Evolutionary conservation across 1,284 basidiomycete genomes (phyloP), one percentile per base, ranked within the genome.

Genomic region (Limonomyces culmigenus): DNA sequence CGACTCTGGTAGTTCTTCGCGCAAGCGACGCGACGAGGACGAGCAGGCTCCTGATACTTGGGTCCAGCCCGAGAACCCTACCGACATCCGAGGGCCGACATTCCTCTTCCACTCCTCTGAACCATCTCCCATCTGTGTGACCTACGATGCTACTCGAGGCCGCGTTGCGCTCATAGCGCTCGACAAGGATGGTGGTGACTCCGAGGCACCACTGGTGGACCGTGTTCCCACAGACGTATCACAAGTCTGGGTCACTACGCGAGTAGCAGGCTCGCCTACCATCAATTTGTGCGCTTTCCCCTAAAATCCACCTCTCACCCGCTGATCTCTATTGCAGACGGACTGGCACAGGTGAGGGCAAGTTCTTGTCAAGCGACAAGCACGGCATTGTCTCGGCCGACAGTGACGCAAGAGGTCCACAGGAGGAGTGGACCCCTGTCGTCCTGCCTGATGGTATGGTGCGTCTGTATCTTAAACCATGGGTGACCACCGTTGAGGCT

Each of bases 341-440:
- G 15, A 81, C 80, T 23, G 80, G 79, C 6, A 70, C 69, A n/a
- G 80, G 83, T 10, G 79, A 83, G 50, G 84, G 84, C 14, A 87
- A 86, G 52, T 91, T 87, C 51, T 56, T 91, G 33, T 86, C 81
- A 13, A 81, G 78, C 52, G 83, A 89, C 56, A 67, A 75, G 41
- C 74, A 85, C 47, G 86, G 86, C 2, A 55, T 85, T 13, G 77
- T 89, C 8, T 72, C 75, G 42, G 78, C 83, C 27, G 78, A 87
- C 48, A 62, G 79, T 38, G 86, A 86, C 49, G 84, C 84, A 5
- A 67, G 85, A 29, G 85, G 86, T 2, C 75, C 80, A 4, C 83
- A 88, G 52, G 85, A 91, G 52, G 83, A 87, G 51, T 89, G 83
- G 81, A 78, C 76, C 3, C 77, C 80, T 3, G 64, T 83, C 18